Evolutionary conservation across 495 filamentous ascomycete species (phyloP).

Genomic region (Thermochaetoides thermophila): DNA sequence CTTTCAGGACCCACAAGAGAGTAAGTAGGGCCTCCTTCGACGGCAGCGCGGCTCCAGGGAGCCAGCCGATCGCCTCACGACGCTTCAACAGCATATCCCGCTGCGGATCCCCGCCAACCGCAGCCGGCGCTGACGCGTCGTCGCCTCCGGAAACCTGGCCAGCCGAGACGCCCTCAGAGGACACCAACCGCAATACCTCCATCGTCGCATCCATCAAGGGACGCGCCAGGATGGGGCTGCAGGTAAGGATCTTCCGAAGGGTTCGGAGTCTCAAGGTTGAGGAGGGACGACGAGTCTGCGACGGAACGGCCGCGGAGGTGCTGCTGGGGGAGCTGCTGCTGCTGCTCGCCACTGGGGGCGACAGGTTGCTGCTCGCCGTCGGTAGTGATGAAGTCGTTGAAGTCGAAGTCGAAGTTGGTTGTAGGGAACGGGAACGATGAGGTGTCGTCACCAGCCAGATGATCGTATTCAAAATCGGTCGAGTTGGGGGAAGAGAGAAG

Average conservation of each 20-base stretch:
- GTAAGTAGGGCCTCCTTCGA: constrained; percentile 38
- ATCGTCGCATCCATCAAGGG: constrained; percentile 82
- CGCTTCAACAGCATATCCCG: constrained; percentile 17
- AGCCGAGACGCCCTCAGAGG: constrained; percentile 31
- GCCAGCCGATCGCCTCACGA: constrained; percentile 26
- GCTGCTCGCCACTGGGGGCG: constrained; percentile 16
- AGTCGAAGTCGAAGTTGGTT: constrained; percentile 27
- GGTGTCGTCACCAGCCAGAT: constrained; percentile 64
- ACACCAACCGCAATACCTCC: constrained; percentile 60
- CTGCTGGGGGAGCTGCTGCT: constrained; percentile 21
- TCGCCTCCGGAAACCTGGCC: constrained; percentile 25
- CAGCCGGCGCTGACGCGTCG: constrained; percentile 21
- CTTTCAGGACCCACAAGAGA: constrained; percentile 34
- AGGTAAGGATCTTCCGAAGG: constrained; percentile 46
- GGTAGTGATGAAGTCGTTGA: constrained; percentile 38
- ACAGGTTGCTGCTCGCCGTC: constrained; percentile 29
- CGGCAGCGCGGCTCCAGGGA: constrained; percentile 29
- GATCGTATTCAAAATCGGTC: constrained; percentile 64
- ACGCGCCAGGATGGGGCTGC: constrained; percentile 88
- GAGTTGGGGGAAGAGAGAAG: constrained; percentile 54
- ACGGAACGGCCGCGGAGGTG: constrained; percentile 22
- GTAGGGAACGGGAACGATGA: constrained; percentile 34
- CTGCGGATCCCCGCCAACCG: constrained; percentile 18
- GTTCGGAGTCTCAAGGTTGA: constrained; percentile 34
- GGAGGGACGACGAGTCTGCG: constrained; percentile 27